A percentile compares a stretch with the other conserved stretches of the same genome.
Conservation (phyloP, 2,329 filamentous ascomycete species). For the Neopestalotiopsis clavispora region DNA sequence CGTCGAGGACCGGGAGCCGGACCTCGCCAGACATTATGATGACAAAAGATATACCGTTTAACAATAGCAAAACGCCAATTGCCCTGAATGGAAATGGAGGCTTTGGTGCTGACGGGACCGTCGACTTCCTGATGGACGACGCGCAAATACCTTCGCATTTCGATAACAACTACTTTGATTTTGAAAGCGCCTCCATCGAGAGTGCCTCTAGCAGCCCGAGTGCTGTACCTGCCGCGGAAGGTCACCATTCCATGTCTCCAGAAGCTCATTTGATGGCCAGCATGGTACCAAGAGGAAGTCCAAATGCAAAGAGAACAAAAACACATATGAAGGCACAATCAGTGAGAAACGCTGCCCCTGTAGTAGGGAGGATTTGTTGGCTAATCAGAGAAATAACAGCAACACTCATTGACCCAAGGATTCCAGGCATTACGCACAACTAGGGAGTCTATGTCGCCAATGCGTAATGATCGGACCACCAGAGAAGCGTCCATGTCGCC, state of each 20-base stretch:
- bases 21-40: constrained; percentile 34
- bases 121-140: constrained; percentile 27
- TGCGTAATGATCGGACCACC: constrained; percentile 33
- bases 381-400: constrained; percentile 43
- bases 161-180: constrained; percentile 58
- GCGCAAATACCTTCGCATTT: constrained; percentile 28
- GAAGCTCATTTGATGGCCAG: constrained; percentile 21
- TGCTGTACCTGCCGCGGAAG: constrained; percentile 33
- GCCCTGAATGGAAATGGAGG: neutral
- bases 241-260: constrained; percentile 22
- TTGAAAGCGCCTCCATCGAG: constrained; percentile 63
- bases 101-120: constrained; percentile 19
- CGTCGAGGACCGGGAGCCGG: constrained; percentile 30
- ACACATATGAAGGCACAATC: constrained; percentile 32
- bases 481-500: constrained; percentile 56
- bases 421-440: constrained; percentile 53
- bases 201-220: constrained; percentile 63
- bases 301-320: constrained; percentile 32
- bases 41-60: constrained; percentile 25
- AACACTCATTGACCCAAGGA: constrained; percentile 56
- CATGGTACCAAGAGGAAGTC: constrained; percentile 24
- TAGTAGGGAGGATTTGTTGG: neutral
- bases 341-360: constrained; percentile 26
- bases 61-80: constrained; percentile 16
- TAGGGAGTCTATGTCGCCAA: constrained; percentile 21